Percentiles rank a stretch among this genome's conserved stretches.
Conservation (phyloP, 768 basidiomycete genomes). For the Dacryopinax spathularia region DNA sequence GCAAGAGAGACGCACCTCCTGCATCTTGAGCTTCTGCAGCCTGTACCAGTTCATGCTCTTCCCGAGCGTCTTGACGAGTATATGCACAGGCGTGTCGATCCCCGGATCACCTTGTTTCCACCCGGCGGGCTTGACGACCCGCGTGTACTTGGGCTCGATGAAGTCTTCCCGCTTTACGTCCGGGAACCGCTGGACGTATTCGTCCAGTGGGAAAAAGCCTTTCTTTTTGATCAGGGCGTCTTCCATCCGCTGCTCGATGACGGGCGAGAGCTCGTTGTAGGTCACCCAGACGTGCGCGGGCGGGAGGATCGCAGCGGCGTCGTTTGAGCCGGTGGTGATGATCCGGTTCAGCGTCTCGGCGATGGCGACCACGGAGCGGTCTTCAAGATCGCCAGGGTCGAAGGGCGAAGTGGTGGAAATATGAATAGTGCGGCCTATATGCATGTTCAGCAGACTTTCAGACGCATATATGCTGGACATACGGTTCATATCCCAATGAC, state of each 20-base stretch:
- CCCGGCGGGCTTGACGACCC: neutral
- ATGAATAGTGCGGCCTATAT: conserved; percentile 8
- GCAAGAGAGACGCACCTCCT: neutral
- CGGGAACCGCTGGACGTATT: conserved; percentile 6
- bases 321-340: conserved; percentile 4
- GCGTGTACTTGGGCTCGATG: neutral
- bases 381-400: conserved; percentile 10
- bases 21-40: conserved; percentile 3
- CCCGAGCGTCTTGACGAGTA: neutral
- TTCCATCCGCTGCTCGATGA: conserved; percentile 9
- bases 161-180: neutral
- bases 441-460: neutral
- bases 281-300: conserved; percentile 11
- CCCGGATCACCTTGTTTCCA: conserved; percentile 1
- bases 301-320: neutral
- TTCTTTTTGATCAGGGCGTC: conserved; percentile 10
- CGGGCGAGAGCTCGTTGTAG: conserved; percentile 6
- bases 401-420: conserved; percentile 10
- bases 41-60: conserved; percentile 4
- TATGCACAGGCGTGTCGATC: neutral
- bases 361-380: conserved; percentile 11
- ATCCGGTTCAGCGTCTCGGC: conserved; percentile 9
- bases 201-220: conserved; percentile 11
- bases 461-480: neutral
- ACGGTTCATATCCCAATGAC: conserved; percentile 12